phyloP scores from a whole-genome alignment of 495 filamentous ascomycete species.

The Hyaloscypha hepaticicola region DNA sequence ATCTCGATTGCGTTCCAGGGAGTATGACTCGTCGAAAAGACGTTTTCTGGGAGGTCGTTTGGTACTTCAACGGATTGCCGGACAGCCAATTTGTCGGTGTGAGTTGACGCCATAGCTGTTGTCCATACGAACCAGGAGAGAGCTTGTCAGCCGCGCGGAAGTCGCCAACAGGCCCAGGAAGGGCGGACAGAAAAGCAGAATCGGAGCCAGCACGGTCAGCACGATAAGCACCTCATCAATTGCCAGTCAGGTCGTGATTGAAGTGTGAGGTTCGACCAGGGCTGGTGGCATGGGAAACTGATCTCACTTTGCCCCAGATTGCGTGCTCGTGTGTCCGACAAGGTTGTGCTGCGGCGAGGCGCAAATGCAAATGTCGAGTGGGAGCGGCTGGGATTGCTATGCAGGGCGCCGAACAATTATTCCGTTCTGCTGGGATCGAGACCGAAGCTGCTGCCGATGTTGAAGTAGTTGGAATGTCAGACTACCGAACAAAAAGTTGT shows the following conservation, averaged over 20 bases:
- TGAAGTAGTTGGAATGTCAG: not conserved
- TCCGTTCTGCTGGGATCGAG: not conserved
- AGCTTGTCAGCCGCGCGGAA: slow-evolving; percentile 9
- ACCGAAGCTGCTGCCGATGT: not conserved
- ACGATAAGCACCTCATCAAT: not conserved
- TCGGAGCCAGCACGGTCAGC: not conserved
- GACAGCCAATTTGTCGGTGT: slow-evolving; percentile 18
- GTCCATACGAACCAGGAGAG: not conserved
- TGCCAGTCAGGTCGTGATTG: not conserved
- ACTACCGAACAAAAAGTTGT: no score
- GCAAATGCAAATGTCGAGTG: slow-evolving; percentile 3
- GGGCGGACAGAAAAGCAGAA: not conserved
- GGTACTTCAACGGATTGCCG: slow-evolving; percentile 28
- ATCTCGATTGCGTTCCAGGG: slow-evolving; percentile 4
- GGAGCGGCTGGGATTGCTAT: not conserved
- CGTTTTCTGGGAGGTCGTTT: not conserved
- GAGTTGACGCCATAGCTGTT: slow-evolving; percentile 27
- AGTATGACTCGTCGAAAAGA: not conserved
- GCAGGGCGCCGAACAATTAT: slow-evolving; percentile 1
- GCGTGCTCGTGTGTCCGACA: not conserved
- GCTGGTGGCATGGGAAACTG: not conserved
- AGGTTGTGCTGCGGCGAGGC: not conserved
- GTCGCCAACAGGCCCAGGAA: not conserved
- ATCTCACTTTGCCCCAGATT: not conserved
- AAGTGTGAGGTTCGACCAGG: not conserved